Conservation (phyloP, 2,329 filamentous ascomycete genomes). For the Ustilaginoidea virens region DNA sequence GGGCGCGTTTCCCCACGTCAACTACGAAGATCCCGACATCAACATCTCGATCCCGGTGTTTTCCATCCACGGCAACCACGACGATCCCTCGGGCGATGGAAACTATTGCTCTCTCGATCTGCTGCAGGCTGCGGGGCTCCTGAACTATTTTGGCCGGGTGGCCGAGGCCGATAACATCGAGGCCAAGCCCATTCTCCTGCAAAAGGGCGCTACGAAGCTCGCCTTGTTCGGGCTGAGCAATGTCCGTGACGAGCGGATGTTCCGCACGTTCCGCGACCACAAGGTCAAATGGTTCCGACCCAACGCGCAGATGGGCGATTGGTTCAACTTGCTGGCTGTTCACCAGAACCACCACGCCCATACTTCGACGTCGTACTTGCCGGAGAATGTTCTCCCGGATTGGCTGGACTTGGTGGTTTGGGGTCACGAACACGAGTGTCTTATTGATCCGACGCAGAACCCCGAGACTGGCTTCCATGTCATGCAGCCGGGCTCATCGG, state of each 20-base stretch:
- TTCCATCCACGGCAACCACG: conserved; percentile 96
- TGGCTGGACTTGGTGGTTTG: conserved; percentile 88
- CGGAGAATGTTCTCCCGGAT: conserved; percentile 80
- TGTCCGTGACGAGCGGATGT: conserved; percentile 86
- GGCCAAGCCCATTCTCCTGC: conserved; percentile 78
- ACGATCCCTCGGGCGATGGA: conserved; percentile 93
- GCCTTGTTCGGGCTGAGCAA: conserved; percentile 92
- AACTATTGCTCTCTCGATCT: conserved; percentile 84
- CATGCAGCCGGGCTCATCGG: conserved; percentile 93
- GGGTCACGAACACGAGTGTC: conserved; percentile 95
- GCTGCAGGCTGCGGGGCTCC: conserved; percentile 73
- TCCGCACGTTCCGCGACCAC: conserved; percentile 81
- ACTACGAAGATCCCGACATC: conserved; percentile 95
- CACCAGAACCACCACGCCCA: conserved; percentile 94
- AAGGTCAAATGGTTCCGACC: conserved; percentile 91
- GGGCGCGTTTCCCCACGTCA: conserved; percentile 81
- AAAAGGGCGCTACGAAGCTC: conserved; percentile 86
- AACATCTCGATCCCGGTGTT: conserved; percentile 96
- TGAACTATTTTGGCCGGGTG: conserved; percentile 92
- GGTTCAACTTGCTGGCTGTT: conserved; percentile 91
- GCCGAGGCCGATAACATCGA: conserved; percentile 88
- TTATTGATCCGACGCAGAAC: conserved; percentile 73
- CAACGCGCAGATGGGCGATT: conserved; percentile 62
- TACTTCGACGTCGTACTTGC: conserved; percentile 83
- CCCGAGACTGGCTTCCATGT: conserved; percentile 84